Percentiles rank a stretch among this genome's conserved stretches.
Evolutionary conservation across 208 protist species (phyloP).

Genomic region (Trypanosoma lewisi): DNA sequence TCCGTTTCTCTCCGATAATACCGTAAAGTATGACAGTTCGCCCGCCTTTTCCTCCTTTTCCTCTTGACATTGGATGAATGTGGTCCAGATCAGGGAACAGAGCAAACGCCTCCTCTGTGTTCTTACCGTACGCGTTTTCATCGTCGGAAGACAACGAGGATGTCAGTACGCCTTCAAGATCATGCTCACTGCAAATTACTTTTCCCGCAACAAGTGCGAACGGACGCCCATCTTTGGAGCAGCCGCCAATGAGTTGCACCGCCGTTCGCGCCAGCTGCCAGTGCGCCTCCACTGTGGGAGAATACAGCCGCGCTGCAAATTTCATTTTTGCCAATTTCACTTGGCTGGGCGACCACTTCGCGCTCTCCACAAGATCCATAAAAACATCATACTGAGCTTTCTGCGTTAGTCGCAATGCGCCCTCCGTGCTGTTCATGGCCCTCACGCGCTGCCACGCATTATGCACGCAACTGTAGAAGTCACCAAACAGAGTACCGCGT

Average conservation of each 20-base stretch:
- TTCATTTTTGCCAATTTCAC: slow-evolving; percentile 36
- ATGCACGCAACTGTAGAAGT: slow-evolving; percentile 51
- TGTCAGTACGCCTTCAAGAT: slow-evolving; percentile 7
- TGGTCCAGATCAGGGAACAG: slow-evolving; percentile 39
- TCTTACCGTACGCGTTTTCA: neutral
- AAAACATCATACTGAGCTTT: slow-evolving; percentile 33
- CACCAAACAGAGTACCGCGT: neutral
- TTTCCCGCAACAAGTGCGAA: slow-evolving; percentile 21
- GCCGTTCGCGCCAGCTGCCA: slow-evolving; percentile 41
- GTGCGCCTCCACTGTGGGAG: slow-evolving; percentile 64
- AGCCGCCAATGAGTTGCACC: slow-evolving; percentile 7
- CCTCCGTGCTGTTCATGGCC: slow-evolving; percentile 13
- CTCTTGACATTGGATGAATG: slow-evolving; percentile 24
- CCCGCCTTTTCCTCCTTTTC: too few relatives aligned
- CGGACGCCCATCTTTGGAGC: slow-evolving; percentile 16
- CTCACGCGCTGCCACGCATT: slow-evolving; percentile 28
- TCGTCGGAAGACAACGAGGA: neutral
- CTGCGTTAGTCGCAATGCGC: slow-evolving; percentile 29
- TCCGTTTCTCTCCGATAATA: slow-evolving; percentile 41
- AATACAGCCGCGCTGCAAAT: slow-evolving; percentile 51
- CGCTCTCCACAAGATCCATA: slow-evolving; percentile 15
- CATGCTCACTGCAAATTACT: slow-evolving; percentile 15
- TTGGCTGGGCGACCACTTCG: slow-evolving; percentile 9
- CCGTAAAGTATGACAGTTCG: slow-evolving; percentile 58
- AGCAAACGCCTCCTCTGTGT: neutral